Base-by-base conservation (phyloP, 2,329 filamentous ascomycete genomes). In the Trichophyton benhamiae region DNA sequence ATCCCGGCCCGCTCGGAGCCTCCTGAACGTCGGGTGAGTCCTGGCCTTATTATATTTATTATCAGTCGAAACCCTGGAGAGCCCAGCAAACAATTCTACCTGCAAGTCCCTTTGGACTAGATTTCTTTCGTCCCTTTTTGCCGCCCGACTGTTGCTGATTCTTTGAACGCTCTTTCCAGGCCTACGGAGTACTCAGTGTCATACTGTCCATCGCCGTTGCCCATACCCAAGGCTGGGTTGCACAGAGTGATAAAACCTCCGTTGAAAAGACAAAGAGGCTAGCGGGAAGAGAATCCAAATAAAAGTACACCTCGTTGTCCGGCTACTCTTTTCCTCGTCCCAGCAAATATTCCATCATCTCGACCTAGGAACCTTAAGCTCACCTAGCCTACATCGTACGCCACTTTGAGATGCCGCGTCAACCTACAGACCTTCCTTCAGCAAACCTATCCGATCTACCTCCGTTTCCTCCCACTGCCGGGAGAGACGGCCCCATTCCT, bases 401-500 rank as follows among this genome's bases (percentile, higher is more conserved):
- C 25, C 15, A 7, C 30, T 61, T 64, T 78, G 78, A 79, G 75
- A 85, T 86, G 83, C 82, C 83, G 80, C 78, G 80, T 77, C 81
- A 82, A 78, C 78, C 77, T 70, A 79, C 82, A 70, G 83, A 80
- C 72, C 79, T 80, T 70, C 82, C 83, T 71, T 77, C 79, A 72
- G 78, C 76, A 71, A 79, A 77, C 70, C 75, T 78, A 71, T 74
- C 77, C 68, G 74, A 76, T 68, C 74, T 79, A 70, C 72, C 74
- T 65, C 76, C 78, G 68, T 76, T 78, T 72, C 41, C 42, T 44
- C 78, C 80, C 69, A 71, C 74, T 66, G 68, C 78, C 67, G 75
- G 75, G 70, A 82, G 82, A 73, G 84, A 84, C 75, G 78, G 77
- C 72, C 76, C 76, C 64, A 74, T 73, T 65, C 70, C 73, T 68